phyloP scores from a whole-genome alignment of 1,139 yeast genomes.

The Schwanniomyces etchellsii region DNA sequence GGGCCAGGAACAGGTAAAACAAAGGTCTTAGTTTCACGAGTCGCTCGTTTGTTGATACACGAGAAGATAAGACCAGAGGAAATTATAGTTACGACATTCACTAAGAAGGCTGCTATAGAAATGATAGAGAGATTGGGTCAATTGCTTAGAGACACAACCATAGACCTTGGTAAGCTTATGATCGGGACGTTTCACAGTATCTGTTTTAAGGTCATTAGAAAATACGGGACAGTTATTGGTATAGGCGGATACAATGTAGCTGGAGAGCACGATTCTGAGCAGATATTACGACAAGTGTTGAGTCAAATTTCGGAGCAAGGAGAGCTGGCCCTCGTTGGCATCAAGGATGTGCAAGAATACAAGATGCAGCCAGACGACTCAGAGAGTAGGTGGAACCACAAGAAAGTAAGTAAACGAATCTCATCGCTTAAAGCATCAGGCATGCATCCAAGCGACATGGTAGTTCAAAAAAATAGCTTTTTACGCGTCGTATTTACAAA shows the following conservation, averaged over 20 bases:
- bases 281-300: slow-evolving; percentile 41
- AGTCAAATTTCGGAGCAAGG: slow-evolving; percentile 27
- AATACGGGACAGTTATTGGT: slow-evolving; percentile 51
- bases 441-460: slow-evolving; percentile 15
- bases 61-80: slow-evolving; percentile 50
- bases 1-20: slow-evolving; percentile 94
- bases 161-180: slow-evolving; percentile 40
- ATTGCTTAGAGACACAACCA: slow-evolving; percentile 31
- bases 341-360: slow-evolving; percentile 11
- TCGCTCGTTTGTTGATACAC: slow-evolving; percentile 57
- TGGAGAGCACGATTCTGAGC: slow-evolving; percentile 58
- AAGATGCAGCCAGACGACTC: slow-evolving; percentile 17
- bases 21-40: slow-evolving; percentile 71
- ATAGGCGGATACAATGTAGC: slow-evolving; percentile 52
- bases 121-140: slow-evolving; percentile 55
- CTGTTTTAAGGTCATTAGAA: slow-evolving; percentile 55
- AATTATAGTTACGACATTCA: slow-evolving; percentile 82
- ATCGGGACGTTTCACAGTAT: slow-evolving; percentile 89
- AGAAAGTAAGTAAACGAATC: slow-evolving; percentile 37
- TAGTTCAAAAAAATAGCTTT: slow-evolving; percentile 9
- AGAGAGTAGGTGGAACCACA: slow-evolving; percentile 20
- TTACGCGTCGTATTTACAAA: slow-evolving; percentile 34
- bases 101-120: slow-evolving; percentile 85
- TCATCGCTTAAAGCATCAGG: slow-evolving; percentile 52
- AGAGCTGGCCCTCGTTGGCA: slow-evolving; percentile 17